Conservation (phyloP, 495 filamentous ascomycete species). For the Letharia lupina region DNA sequence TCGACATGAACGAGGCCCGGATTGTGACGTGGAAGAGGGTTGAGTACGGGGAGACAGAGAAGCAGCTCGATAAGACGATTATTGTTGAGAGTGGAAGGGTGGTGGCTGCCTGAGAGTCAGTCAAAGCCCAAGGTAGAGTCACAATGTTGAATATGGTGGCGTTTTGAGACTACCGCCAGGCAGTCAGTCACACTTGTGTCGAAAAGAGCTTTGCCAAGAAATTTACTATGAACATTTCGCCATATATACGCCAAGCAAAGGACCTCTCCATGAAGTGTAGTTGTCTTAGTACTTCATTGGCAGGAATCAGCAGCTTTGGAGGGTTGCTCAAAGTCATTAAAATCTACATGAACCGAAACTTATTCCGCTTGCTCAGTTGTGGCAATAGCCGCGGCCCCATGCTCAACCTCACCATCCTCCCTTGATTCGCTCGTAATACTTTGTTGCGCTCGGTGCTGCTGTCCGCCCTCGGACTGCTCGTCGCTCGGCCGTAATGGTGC, state of each 20-base stretch:
- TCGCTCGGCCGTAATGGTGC: slow-evolving; percentile 25
- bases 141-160: not conserved
- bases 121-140: too few relatives aligned
- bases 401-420: slow-evolving; percentile 16
- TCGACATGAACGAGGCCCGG: slow-evolving; percentile 78
- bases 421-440: not conserved
- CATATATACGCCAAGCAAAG: not conserved
- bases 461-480: slow-evolving; percentile 7
- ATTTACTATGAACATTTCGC: not conserved
- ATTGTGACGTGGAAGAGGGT: slow-evolving; percentile 89
- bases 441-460: slow-evolving; percentile 10
- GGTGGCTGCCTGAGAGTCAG: slow-evolving; percentile 29
- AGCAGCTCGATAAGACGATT: slow-evolving; percentile 72
- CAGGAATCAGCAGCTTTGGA: not conserved
- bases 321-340: not conserved
- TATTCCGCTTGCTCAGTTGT: slow-evolving; percentile 33
- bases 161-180: not conserved
- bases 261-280: not conserved
- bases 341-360: not conserved
- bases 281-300: not conserved
- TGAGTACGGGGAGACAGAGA: slow-evolving; percentile 69
- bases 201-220: not conserved
- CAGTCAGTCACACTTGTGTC: not conserved
- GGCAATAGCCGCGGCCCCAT: slow-evolving; percentile 29
- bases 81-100: slow-evolving; percentile 75